phyloP scores from a whole-genome alignment of 495 filamentous ascomycete species.

The Penicillium atrosanguineum region DNA sequence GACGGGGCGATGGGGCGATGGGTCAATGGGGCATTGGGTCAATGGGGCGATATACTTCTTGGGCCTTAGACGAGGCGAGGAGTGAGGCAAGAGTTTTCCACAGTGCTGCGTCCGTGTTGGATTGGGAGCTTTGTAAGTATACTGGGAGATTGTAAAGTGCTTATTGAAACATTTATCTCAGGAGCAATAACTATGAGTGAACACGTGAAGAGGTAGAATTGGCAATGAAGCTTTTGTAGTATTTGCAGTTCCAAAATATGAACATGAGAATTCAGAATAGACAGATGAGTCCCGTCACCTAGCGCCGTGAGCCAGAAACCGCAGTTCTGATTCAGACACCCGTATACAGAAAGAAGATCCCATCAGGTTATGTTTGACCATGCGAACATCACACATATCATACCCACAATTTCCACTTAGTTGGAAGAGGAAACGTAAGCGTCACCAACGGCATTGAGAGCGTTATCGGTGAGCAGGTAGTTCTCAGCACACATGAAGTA shows the following conservation, averaged over 20 bases:
- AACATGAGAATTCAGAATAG: not conserved
- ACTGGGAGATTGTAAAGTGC: no score
- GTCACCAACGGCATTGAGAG: constrained; percentile 25
- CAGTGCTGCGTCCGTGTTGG: no score
- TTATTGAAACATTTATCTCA: no score
- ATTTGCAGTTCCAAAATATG: not conserved
- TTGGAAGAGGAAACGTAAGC: constrained; percentile 18
- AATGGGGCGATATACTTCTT: not conserved
- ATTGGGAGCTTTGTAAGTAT: no score
- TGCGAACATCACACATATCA: not conserved
- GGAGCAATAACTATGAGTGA: no score
- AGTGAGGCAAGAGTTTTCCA: no score
- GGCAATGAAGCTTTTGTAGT: no score
- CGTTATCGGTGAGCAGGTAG: constrained; percentile 27
- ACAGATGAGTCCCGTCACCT: not conserved
- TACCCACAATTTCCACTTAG: constrained; percentile 2
- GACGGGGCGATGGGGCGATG: not conserved
- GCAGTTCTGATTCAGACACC: not conserved
- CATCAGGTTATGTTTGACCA: not conserved
- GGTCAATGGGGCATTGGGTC: not conserved
- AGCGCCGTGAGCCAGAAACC: not conserved
- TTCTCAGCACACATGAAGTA: constrained; percentile 68
- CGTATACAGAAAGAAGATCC: not conserved
- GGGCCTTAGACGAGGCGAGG: not conserved
- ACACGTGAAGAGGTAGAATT: no score